These are phyloP conservation scores for Hypoxylon intermedium DNA, from an alignment of 495 filamentous ascomycete species.

Conservation along the genomic window DNA sequence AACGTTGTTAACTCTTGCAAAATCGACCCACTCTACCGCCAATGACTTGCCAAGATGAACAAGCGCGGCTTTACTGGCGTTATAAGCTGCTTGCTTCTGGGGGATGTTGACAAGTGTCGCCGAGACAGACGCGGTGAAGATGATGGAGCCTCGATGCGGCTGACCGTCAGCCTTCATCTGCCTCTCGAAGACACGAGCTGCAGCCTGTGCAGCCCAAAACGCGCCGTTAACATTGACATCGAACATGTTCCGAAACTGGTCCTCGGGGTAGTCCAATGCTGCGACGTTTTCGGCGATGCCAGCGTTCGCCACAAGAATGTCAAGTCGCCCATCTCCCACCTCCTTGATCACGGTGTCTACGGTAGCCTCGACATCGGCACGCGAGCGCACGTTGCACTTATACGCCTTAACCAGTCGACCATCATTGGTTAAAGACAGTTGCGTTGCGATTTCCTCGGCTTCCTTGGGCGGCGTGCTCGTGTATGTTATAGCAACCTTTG, in stretches of 20 bases:
- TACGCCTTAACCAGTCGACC: slow-evolving; percentile 33
- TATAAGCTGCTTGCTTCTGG: slow-evolving; percentile 69
- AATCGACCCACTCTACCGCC: slow-evolving; percentile 60
- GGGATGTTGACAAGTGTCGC: slow-evolving; percentile 69
- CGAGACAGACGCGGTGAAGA: slow-evolving; percentile 69
- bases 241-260: slow-evolving; percentile 72
- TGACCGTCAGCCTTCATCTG: slow-evolving; percentile 49
- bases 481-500: slow-evolving; percentile 49
- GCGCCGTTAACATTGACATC: slow-evolving; percentile 76
- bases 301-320: slow-evolving; percentile 58
- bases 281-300: slow-evolving; percentile 69
- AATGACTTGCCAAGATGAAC: slow-evolving; percentile 68
- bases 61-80: slow-evolving; percentile 64
- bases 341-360: slow-evolving; percentile 26
- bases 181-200: slow-evolving; percentile 74
- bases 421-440: slow-evolving; percentile 26
- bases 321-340: slow-evolving; percentile 30
- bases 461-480: slow-evolving; percentile 29
- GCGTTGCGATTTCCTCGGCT: slow-evolving; percentile 29
- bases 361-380: slow-evolving; percentile 22
- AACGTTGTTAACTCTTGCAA: slow-evolving; percentile 64
- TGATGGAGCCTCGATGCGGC: slow-evolving; percentile 64
- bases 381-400: slow-evolving; percentile 36
- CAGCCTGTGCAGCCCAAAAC: slow-evolving; percentile 73
- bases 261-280: slow-evolving; percentile 68